A percentile compares a stretch with the other conserved stretches of the same genome.
Evolutionary conservation across 805 yeast species (phyloP).

Genomic region (Clavispora carvajalis): DNA sequence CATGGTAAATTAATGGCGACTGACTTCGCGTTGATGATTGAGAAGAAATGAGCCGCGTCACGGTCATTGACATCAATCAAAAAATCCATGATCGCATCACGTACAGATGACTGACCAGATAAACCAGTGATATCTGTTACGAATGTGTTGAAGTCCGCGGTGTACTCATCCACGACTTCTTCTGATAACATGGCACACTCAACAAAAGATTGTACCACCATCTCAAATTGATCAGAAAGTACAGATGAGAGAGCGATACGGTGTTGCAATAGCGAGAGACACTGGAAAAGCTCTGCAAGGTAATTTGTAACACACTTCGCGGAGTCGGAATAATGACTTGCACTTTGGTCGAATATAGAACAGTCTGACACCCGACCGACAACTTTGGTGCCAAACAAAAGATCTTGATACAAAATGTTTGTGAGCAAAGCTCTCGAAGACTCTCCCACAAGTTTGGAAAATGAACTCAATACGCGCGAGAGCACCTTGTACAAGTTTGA

Average conservation of each 20-base stretch:
- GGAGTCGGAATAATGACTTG: conserved; percentile 16
- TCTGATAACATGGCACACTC: conserved; percentile 38
- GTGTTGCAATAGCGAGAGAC: conserved; percentile 27
- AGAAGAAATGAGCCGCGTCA: conserved; percentile 27
- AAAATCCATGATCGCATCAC: conserved; percentile 60
- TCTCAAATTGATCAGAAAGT: conserved; percentile 7
- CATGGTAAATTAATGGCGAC: conserved; percentile 13
- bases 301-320: conserved; percentile 16
- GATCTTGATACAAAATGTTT: conserved; percentile 18
- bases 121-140: conserved; percentile 74
- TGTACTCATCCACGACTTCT: conserved; percentile 44
- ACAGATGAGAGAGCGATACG: conserved; percentile 14
- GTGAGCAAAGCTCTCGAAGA: conserved; percentile 14
- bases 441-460: conserved; percentile 20
- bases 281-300: conserved; percentile 28
- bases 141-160: conserved; percentile 59
- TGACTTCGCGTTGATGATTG: not conserved
- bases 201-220: conserved; percentile 25
- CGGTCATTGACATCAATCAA: conserved; percentile 42
- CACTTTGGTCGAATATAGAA: not conserved
- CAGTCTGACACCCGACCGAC: conserved; percentile 3
- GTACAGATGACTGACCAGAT: conserved; percentile 41
- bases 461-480: conserved; percentile 21
- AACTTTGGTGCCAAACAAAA: conserved; percentile 8
- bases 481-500: conserved; percentile 25